Percentiles rank a stretch among this genome's conserved stretches.
Evolutionary conservation across 2,329 filamentous ascomycete species (phyloP).

Genomic region (Ophiostoma ulmi): DNA sequence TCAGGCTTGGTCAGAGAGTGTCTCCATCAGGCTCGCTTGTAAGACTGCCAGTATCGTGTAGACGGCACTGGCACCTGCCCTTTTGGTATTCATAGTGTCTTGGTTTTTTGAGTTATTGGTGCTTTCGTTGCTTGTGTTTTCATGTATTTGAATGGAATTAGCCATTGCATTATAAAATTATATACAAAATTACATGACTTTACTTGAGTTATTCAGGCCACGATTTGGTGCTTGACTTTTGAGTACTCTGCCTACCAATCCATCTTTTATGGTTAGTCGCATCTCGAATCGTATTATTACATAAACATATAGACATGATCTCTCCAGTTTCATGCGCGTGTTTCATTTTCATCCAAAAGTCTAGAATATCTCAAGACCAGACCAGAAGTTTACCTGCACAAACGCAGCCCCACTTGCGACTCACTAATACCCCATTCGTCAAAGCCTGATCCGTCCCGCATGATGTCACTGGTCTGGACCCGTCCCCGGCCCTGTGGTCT

Average conservation of each 20-base stretch:
- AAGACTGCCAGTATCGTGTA: background rate
- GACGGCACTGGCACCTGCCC: background rate
- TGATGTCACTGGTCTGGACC: slow-evolving; percentile 10
- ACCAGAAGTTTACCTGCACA: background rate
- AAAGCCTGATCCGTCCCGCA: slow-evolving; percentile 17
- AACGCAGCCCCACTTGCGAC: background rate
- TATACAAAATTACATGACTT: too few species aligned
- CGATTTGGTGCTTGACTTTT: too few species aligned
- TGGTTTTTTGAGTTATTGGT: background rate
- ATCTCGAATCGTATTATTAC: too few species aligned
- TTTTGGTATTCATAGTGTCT: background rate
- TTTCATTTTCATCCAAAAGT: background rate
- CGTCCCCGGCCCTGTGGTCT: slow-evolving; percentile 22
- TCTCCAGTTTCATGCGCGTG: background rate
- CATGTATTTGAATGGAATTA: too few species aligned
- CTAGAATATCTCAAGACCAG: background rate
- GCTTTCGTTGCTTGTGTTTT: too few species aligned
- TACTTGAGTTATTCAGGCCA: too few species aligned
- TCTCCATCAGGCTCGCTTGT: slow-evolving; percentile 5
- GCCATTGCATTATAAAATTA: too few species aligned
- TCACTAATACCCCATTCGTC: slow-evolving; percentile 18
- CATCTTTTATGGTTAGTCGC: too few species aligned
- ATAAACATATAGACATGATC: too few species aligned
- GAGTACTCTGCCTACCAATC: too few species aligned
- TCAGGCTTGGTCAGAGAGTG: background rate